These are phyloP conservation scores for Candida sanyaensis DNA, from an alignment of 1,139 yeast species.

Conservation along the genomic window DNA sequence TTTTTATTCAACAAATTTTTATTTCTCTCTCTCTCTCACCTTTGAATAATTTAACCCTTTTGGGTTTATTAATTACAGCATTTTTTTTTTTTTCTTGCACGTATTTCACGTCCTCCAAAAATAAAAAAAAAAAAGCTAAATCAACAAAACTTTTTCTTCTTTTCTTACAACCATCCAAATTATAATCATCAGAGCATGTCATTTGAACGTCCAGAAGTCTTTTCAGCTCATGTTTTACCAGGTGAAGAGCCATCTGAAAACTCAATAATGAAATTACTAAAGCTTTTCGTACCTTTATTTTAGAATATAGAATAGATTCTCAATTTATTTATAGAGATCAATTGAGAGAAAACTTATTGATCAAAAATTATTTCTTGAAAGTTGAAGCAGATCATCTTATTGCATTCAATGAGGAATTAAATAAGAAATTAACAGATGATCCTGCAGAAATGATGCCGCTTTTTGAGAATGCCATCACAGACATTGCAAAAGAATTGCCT, in stretches of 20 bases:
- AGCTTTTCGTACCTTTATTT: conserved; percentile 78
- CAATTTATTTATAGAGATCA: conserved; percentile 91
- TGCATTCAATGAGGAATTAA: conserved; percentile 85
- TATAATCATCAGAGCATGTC: conserved; percentile 41
- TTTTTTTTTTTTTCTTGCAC: not conserved
- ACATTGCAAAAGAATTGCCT: conserved; percentile 81
- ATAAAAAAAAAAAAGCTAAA: not conserved
- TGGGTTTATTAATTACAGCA: conserved; percentile 1
- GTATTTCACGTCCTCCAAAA: not conserved
- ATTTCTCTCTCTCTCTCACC: not conserved
- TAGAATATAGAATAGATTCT: conserved; percentile 82
- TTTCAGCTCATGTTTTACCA: conserved; percentile 83
- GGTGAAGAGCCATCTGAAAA: conserved; percentile 73
- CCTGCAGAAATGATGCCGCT: conserved; percentile 89
- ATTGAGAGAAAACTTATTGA: conserved; percentile 80
- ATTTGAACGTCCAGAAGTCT: conserved; percentile 80
- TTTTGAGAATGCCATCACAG: conserved; percentile 88
- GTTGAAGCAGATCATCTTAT: conserved; percentile 87
- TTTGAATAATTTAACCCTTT: not conserved
- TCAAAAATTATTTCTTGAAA: conserved; percentile 69
- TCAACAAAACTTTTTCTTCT: not conserved
- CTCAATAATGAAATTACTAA: conserved; percentile 71
- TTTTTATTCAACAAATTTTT: not conserved
- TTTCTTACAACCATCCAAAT: not conserved
- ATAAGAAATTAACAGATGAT: conserved; percentile 79